These are phyloP conservation scores for Rosa lucieae DNA, from an alignment of 306 rosid genomes.

Conservation along the genomic window DNA sequence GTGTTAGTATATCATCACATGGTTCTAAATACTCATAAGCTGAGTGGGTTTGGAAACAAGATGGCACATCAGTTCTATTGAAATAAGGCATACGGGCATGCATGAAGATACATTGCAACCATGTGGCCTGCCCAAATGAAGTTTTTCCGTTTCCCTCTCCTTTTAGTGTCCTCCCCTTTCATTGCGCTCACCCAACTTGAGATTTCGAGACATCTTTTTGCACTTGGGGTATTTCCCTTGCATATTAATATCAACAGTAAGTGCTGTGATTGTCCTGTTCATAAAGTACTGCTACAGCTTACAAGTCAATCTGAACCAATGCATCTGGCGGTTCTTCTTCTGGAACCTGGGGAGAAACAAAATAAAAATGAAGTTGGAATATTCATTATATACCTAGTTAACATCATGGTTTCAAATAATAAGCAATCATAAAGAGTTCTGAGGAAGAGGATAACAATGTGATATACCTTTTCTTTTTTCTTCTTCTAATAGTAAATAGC, in stretches of 20 bases:
- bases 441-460: neutral
- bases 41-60: no score
- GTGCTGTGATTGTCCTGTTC: neutral
- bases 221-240: neutral
- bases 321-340: constrained; percentile 69
- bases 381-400: neutral
- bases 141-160: neutral
- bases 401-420: neutral
- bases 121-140: neutral
- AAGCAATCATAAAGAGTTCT: neutral
- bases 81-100: neutral
- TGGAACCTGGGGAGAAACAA: constrained; percentile 47
- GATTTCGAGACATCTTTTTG: neutral
- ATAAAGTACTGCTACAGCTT: neutral
- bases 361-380: neutral
- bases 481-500: neutral
- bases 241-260: neutral
- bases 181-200: neutral
- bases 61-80: neutral
- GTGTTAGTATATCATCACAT: no score
- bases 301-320: constrained; percentile 26
- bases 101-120: neutral
- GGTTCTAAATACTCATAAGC: no score
- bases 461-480: neutral
- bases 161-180: neutral